phyloP scores from a whole-genome alignment of 441 rosid species.

The Biscutella laevigata region DNA sequence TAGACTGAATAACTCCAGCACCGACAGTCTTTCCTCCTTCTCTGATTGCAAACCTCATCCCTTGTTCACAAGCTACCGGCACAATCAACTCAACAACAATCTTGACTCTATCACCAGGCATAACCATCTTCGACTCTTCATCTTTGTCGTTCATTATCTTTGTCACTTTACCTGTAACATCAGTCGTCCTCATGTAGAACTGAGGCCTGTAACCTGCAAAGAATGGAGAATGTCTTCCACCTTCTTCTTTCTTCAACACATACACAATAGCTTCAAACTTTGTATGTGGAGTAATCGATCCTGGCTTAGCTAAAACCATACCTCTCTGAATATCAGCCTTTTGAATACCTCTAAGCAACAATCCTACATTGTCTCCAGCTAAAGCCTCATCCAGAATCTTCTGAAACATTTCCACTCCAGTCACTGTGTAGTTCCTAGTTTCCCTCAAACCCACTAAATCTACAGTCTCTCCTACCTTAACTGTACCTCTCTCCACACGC shows the following conservation, averaged over 20 bases:
- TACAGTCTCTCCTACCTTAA: conserved; percentile 71
- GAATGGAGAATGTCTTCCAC: conserved; percentile 91
- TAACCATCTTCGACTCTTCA: conserved; percentile 96
- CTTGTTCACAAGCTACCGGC: conserved; percentile 95
- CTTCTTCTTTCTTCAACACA: conserved; percentile 97
- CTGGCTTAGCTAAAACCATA: conserved; percentile 89
- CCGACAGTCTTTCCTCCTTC: conserved; percentile 98
- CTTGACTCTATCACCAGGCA: conserved; percentile 95
- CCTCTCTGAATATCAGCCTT: conserved; percentile 88
- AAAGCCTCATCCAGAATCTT: conserved; percentile 78
- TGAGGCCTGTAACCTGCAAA: conserved; percentile 88
- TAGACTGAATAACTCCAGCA: conserved; percentile 85
- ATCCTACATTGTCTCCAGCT: conserved; percentile 91
- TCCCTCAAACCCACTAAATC: conserved; percentile 78
- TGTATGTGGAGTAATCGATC: conserved; percentile 70
- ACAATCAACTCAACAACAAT: conserved; percentile 84
- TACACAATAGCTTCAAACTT: conserved; percentile 68
- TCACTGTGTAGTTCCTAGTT: conserved; percentile 62
- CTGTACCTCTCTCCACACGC: conserved; percentile 82
- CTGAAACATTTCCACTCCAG: conserved; percentile 90
- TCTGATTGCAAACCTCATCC: conserved; percentile 97
- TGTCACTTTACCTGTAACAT: conserved; percentile 73
- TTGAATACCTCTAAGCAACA: conserved; percentile 83
- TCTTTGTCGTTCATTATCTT: conserved; percentile 80
- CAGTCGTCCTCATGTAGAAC: conserved; percentile 93